These are phyloP conservation scores for Coprinopsis sp. DNA, from an alignment of 768 basidiomycete genomes.

Conservation along the genomic window DNA sequence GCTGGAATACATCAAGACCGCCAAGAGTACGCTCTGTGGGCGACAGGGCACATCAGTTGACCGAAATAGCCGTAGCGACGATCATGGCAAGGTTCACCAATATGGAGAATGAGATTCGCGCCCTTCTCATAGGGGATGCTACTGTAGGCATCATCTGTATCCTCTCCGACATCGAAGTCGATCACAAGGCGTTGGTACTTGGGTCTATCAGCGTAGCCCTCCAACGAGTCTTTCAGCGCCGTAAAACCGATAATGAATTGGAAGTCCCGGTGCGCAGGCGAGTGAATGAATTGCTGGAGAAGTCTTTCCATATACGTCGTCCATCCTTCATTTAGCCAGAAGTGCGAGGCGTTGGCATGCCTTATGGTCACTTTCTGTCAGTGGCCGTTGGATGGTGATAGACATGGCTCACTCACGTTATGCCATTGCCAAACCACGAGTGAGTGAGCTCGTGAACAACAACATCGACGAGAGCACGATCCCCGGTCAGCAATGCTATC, in stretches of 20 bases:
- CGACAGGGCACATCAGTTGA: neutral
- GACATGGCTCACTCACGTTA: constrained; percentile 44
- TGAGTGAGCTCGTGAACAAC: constrained; percentile 85
- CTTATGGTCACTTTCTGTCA: constrained; percentile 22
- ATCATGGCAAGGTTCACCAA: constrained; percentile 59
- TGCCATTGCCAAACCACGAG: constrained; percentile 91
- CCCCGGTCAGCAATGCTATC: constrained; percentile 77
- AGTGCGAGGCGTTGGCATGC: constrained; percentile 70
- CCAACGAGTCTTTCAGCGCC: constrained; percentile 65
- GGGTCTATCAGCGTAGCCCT: constrained; percentile 51
- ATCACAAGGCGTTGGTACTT: constrained; percentile 80
- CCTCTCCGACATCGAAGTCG: constrained; percentile 66
- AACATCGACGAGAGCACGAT: constrained; percentile 82
- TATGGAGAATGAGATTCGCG: constrained; percentile 78
- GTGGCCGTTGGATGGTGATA: neutral
- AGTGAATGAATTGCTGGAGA: constrained; percentile 62
- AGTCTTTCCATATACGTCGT: constrained; percentile 91
- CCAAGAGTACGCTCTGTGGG: constrained; percentile 62
- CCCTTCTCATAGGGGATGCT: constrained; percentile 87
- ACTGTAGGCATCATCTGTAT: constrained; percentile 74
- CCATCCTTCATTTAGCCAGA: constrained; percentile 93
- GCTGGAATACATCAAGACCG: constrained; percentile 79
- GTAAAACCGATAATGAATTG: constrained; percentile 75
- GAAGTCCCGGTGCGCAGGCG: constrained; percentile 75
- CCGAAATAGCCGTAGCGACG: no score